Evolutionary conservation across 2,329 filamentous ascomycete species (phyloP), one percentile per base, ranked within the genome.

Genomic region (Calonectria leucothoes): DNA sequence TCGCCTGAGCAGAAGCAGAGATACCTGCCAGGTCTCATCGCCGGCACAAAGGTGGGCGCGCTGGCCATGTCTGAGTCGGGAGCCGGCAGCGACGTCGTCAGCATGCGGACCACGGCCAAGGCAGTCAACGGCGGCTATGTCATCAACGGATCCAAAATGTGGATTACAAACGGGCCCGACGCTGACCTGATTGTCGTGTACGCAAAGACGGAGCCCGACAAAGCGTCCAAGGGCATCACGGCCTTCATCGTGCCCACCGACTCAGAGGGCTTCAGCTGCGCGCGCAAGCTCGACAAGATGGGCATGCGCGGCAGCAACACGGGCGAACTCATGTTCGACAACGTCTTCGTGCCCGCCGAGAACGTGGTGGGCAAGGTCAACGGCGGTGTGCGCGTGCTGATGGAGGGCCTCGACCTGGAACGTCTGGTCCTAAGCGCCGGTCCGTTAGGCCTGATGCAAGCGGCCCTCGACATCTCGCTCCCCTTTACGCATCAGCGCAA

Each of bases 291-390:
- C 23, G 96, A 98, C 88, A 98, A 99, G 87, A 93, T 99, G 84
- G 97, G 97, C 78, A 99, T 99, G 97, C 92, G 97, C 71, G 97
- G 97, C 72, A 97, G 94, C 78, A 98, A 98, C 86, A 98, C 97
- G 0, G 97, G 97, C 80, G 97, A 98, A 85, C 90, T 98, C 29
- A 91, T 96, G 70, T 97, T 98, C 78, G 95, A 98, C 75, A 89
- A 93, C 77, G 95, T 98, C 71, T 98, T 98, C 82, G 95, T 98
- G 8, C 95, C 97, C 4, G 86, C 88, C 11, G 93, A 94, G 80
- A 95, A 98, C 83, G 85, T 98, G 0, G 90, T 99, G 0, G 97
- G 97, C 35, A 84, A 90, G 48, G 82, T 98, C 71, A 94, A 98
- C 86, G 91, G 90, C 66, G 97, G 97, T 75, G 96, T 98, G 31